Percentiles rank a stretch among this genome's conserved stretches.
These are phyloP conservation scores for Boletus reticulatus DNA, from an alignment of 768 basidiomycete genomes.

Conservation along the genomic window DNA sequence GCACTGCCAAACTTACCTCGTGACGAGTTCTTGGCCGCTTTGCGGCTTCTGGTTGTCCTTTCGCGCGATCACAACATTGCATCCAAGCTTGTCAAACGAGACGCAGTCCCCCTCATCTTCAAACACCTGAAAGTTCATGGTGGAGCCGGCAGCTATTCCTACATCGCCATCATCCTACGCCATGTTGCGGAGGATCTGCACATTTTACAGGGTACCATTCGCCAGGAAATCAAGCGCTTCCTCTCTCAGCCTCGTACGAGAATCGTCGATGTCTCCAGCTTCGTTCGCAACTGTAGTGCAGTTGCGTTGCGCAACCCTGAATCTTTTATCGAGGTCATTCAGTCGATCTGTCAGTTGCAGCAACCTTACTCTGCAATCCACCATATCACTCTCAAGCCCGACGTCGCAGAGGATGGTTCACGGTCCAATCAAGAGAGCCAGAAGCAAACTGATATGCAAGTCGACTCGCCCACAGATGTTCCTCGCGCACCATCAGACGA, in stretches of 20 bases:
- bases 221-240: conserved; percentile 78
- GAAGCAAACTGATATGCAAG: conserved; percentile 54
- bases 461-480: conserved; percentile 39
- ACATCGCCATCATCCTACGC: conserved; percentile 85
- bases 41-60: conserved; percentile 82
- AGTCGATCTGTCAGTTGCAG: conserved; percentile 68
- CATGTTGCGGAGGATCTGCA: conserved; percentile 82
- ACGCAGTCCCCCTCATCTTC: conserved; percentile 65
- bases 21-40: conserved; percentile 78
- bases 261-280: conserved; percentile 65
- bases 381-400: conserved; percentile 57
- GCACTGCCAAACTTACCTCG: conserved; percentile 59
- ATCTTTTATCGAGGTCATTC: conserved; percentile 72
- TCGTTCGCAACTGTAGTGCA: conserved; percentile 72
- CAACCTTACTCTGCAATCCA: conserved; percentile 57
- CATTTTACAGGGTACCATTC: conserved; percentile 70
- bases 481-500: conserved; percentile 35
- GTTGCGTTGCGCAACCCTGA: conserved; percentile 80
- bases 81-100: conserved; percentile 61
- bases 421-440: conserved; percentile 8
- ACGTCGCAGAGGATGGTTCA: conserved; percentile 19
- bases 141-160: conserved; percentile 70
- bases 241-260: conserved; percentile 71
- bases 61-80: conserved; percentile 71
- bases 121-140: conserved; percentile 58